phyloP scores from a whole-genome alignment of 345 rosid species.

The Murraya paniculata region DNA sequence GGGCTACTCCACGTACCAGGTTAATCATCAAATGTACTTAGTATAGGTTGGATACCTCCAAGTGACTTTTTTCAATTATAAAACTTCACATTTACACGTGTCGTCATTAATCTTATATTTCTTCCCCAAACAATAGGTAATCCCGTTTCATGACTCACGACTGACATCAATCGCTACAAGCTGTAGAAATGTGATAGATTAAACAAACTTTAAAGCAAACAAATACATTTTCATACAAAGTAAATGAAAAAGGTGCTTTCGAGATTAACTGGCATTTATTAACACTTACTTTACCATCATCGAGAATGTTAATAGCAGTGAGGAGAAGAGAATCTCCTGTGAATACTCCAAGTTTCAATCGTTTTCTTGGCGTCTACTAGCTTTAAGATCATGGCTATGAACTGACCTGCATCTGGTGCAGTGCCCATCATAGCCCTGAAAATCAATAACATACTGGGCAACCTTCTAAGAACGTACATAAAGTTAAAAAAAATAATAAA shows the following conservation, averaged over 20 bases:
- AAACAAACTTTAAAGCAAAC: neutral
- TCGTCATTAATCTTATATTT: too few relatives aligned
- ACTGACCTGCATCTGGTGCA: conserved; percentile 46
- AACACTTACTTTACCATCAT: conserved; percentile 30
- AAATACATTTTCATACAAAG: too few relatives aligned
- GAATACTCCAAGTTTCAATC: conserved; percentile 51
- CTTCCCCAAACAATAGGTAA: conserved; percentile 35
- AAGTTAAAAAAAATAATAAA: neutral
- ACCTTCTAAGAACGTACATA: neutral
- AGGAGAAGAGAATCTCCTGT: conserved; percentile 51
- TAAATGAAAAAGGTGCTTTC: neutral
- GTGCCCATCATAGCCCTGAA: conserved; percentile 30
- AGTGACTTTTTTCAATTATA: too few relatives aligned
- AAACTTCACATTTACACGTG: too few relatives aligned
- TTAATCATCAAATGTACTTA: too few relatives aligned
- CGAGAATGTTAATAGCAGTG: conserved; percentile 43
- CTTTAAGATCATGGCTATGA: conserved; percentile 43
- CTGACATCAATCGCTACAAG: conserved; percentile 35
- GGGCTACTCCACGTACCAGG: too few relatives aligned
- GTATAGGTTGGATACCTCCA: too few relatives aligned
- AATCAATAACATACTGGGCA: neutral
- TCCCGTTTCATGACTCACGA: conserved; percentile 35
- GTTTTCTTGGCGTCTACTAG: conserved; percentile 40
- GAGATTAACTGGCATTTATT: too few relatives aligned
- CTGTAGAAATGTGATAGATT: conserved; percentile 5